These are phyloP conservation scores for Serpula lacrymans DNA, from an alignment of 768 basidiomycete genomes.

Conservation along the genomic window DNA sequence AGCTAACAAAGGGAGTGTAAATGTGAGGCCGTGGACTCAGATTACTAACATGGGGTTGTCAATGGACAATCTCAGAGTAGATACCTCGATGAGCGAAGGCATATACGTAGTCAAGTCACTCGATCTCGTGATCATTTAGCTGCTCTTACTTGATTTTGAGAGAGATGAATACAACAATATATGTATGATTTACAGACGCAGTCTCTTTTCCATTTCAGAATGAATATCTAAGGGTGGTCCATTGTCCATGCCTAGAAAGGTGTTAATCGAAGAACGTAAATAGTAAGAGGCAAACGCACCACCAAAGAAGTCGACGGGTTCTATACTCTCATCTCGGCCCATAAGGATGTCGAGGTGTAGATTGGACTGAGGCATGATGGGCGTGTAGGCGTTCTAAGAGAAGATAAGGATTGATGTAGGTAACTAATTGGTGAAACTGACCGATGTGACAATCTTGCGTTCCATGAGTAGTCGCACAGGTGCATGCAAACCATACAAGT, in stretches of 20 bases:
- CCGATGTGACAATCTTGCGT: slow-evolving; percentile 76
- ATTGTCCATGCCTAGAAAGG: slow-evolving; percentile 49
- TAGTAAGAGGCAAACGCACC: slow-evolving; percentile 41
- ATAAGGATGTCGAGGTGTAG: slow-evolving; percentile 89
- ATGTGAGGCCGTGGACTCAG: too few relatives aligned
- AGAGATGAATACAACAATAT: slow-evolving; percentile 11
- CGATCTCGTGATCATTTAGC: slow-evolving; percentile 2
- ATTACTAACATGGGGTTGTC: too few relatives aligned
- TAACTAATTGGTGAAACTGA: slow-evolving; percentile 34
- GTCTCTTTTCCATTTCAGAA: slow-evolving; percentile 63
- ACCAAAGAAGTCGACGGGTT: slow-evolving; percentile 75
- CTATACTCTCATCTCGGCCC: slow-evolving; percentile 86
- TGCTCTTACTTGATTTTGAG: too few relatives aligned
- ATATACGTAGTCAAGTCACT: slow-evolving; percentile 16
- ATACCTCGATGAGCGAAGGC: too few relatives aligned
- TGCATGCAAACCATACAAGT: slow-evolving; percentile 81
- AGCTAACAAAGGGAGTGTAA: too few relatives aligned
- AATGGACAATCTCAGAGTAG: too few relatives aligned
- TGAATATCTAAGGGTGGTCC: slow-evolving; percentile 55
- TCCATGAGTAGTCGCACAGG: slow-evolving; percentile 95
- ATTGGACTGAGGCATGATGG: slow-evolving; percentile 66
- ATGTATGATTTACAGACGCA: slow-evolving; percentile 39
- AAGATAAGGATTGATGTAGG: slow-evolving; percentile 1
- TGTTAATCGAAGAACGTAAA: slow-evolving; percentile 4
- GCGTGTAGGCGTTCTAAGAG: slow-evolving; percentile 61